Evolutionary conservation across 1,284 basidiomycete species (phyloP).

Genomic region (Ustilago shanxiensis): DNA sequence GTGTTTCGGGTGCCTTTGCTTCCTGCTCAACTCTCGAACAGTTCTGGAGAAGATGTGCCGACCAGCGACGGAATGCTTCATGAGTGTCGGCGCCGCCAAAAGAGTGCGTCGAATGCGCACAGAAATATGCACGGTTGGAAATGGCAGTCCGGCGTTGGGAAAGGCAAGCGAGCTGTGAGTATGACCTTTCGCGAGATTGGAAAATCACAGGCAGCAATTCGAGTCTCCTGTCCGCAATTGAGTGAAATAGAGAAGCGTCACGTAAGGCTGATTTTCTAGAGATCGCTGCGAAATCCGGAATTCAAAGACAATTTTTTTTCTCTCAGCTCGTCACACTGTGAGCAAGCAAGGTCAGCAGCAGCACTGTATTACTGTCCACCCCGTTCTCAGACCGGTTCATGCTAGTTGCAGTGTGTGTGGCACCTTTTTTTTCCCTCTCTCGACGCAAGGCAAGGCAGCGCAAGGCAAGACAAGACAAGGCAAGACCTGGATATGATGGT

Average conservation of each 20-base stretch:
- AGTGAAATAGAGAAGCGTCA: too few relatives aligned
- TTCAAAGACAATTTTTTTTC: conserved; percentile 11
- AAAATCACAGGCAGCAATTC: conserved; percentile 3
- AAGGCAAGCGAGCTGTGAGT: background rate
- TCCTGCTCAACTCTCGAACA: too few relatives aligned
- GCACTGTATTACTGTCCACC: background rate
- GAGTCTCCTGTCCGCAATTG: background rate
- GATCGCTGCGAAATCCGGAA: conserved; percentile 5
- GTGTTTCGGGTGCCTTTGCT: too few relatives aligned
- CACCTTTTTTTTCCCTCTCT: conserved; percentile 7
- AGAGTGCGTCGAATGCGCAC: background rate
- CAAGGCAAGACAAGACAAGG: too few relatives aligned
- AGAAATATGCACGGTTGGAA: background rate
- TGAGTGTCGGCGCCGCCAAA: background rate
- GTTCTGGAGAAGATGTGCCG: too few relatives aligned
- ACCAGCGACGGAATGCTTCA: too few relatives aligned
- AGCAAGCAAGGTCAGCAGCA: conserved; percentile 17
- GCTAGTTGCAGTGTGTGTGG: background rate
- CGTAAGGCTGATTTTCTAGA: conserved; percentile 1
- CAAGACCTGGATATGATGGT: conserved; percentile 24
- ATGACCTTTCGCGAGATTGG: background rate
- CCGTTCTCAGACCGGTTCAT: too few relatives aligned
- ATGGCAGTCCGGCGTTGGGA: background rate
- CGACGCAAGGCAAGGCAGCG: too few relatives aligned
- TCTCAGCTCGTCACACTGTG: background rate